phyloP scores from a whole-genome alignment of 2,329 filamentous ascomycete species.

The Trichoderma sp. region DNA sequence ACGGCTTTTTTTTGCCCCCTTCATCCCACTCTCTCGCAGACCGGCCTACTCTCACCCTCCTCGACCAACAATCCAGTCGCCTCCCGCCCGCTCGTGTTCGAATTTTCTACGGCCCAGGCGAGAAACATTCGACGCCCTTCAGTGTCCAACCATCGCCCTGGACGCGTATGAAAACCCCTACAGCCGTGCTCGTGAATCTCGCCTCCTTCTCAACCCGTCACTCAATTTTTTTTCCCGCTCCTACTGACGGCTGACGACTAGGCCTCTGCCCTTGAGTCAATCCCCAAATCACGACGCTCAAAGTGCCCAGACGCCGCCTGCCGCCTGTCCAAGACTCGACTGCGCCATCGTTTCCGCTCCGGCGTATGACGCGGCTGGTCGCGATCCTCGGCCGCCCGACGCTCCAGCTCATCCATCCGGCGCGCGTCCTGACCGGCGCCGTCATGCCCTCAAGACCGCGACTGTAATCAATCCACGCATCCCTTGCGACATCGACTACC shows the following conservation, averaged over 20 bases:
- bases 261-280: constrained; percentile 4
- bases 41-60: constrained; percentile 1
- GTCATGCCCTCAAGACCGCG: constrained; percentile 57
- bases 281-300: constrained; percentile 4
- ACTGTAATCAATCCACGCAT: constrained; percentile 46
- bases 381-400: constrained; percentile 17
- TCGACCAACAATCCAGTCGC: constrained; percentile 23
- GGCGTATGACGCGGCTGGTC: constrained; percentile 21
- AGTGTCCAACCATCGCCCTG: constrained; percentile 25
- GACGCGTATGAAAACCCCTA: constrained; percentile 23
- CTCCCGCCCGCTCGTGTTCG: constrained; percentile 28
- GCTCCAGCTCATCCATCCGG: constrained; percentile 20
- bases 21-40: constrained; percentile 9
- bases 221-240: neutral
- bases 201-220: neutral
- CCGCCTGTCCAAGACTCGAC: neutral
- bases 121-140: constrained; percentile 29
- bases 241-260: constrained; percentile 11
- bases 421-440: constrained; percentile 48
- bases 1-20: constrained; percentile 18
- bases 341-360: constrained; percentile 1
- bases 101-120: constrained; percentile 33
- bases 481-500: constrained; percentile 34
- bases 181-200: constrained; percentile 21
- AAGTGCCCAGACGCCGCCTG: constrained; percentile 6